These are phyloP conservation scores for Candida yuanshanica DNA, from an alignment of 805 yeast species.

Conservation along the genomic window DNA sequence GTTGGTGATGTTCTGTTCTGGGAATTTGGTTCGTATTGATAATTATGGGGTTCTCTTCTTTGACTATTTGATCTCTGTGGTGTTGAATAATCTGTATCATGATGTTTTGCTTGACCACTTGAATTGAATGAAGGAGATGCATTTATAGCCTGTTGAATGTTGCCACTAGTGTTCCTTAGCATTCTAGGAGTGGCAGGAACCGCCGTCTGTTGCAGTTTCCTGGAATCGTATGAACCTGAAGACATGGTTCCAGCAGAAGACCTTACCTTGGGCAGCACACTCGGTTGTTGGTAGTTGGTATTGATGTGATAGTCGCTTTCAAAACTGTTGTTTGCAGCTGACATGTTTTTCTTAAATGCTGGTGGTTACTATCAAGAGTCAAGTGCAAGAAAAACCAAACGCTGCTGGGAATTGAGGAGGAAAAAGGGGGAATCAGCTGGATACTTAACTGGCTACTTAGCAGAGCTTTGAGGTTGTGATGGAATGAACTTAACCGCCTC, in stretches of 20 bases:
- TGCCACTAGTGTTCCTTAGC: conserved; percentile 52
- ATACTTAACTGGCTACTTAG: too few relatives aligned
- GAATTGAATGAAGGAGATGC: background rate
- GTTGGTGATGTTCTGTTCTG: conserved; percentile 4
- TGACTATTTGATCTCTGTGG: conserved; percentile 4
- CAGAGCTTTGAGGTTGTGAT: too few relatives aligned
- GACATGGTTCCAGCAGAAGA: conserved; percentile 7
- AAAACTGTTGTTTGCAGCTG: conserved; percentile 5
- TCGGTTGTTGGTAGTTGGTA: conserved; percentile 17
- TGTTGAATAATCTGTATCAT: background rate
- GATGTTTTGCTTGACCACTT: background rate
- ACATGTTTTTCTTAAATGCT: too few relatives aligned
- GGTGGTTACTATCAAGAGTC: too few relatives aligned
- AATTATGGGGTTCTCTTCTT: conserved; percentile 2
- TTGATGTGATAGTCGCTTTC: conserved; percentile 22
- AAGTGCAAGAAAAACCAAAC: too few relatives aligned
- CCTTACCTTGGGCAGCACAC: conserved; percentile 22
- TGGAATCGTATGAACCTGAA: conserved; percentile 4
- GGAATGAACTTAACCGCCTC: too few relatives aligned
- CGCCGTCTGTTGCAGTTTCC: conserved; percentile 16
- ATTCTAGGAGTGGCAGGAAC: conserved; percentile 68
- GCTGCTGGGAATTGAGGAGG: too few relatives aligned
- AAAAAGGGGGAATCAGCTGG: too few relatives aligned
- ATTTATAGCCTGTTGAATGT: conserved; percentile 10
- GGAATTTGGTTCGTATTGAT: conserved; percentile 1